Evolutionary conservation across 2,329 filamentous ascomycete species (phyloP), one percentile per base, ranked within the genome.

Genomic region (Pezicula carpinea): DNA sequence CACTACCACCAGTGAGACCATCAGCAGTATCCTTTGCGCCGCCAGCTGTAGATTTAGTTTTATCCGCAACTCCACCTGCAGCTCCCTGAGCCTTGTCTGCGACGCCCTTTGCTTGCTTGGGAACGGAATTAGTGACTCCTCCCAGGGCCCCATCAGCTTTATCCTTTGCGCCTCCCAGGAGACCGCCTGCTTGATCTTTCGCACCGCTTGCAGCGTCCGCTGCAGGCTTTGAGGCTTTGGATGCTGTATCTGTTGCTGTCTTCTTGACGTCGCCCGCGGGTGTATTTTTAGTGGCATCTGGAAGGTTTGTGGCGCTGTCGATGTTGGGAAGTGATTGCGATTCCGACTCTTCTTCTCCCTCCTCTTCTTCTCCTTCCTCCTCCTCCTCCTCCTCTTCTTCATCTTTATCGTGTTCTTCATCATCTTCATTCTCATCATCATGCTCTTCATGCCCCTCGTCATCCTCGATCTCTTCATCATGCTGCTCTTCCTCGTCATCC

Each of bases 391-490:
- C 49, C 21, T 49, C 45, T 5, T 7, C 35, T 29, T 35, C 10
- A 23, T 8, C 41, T 6, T 22, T 26, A 22, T 49, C 47, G 14
- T 50, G 40, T 14, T 49, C 11, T 11, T 46, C 38, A 3, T 47
- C 43, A 3, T 52, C 42, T 11, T 49, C 26, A 11, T 49, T 22
- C 2, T 51, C 38, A 7, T 48, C 26, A 10, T 38, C 33, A 3
- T 46, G 35, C 5, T 50, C 42, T n/a, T 48, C 47, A 8, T 41
- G 22, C 8, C 43, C 35, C 29, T 52, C 51, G 15, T 48, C 44
- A 14, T 52, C 44, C 14, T 29, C 33, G 13, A 40, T 22, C 5
- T 41, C 26, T 6, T 51, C 43, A 5, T 46, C 40, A 18, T 44
- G 6, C 15, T 41, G 43, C 10, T 39, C 44, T 18, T 43, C 40